A percentile compares a stretch with the other conserved stretches of the same genome.
phyloP scores from a whole-genome alignment of 202 grass and related monocot species.

The Cymbopogon flexuosus region DNA sequence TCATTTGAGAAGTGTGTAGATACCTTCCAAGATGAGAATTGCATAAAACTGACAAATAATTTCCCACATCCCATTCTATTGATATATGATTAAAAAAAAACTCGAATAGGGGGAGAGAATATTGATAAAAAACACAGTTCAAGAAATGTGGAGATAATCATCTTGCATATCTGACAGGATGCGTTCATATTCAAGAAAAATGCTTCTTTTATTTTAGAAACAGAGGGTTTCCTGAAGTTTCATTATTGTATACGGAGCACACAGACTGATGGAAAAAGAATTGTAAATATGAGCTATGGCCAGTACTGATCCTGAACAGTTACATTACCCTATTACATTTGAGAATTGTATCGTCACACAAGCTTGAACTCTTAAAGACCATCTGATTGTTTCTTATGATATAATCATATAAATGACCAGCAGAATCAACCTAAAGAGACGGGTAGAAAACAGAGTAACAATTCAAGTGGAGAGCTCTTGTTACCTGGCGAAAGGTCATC shows the following conservation, averaged over 20 bases:
- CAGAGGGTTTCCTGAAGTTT: neutral
- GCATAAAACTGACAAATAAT: neutral
- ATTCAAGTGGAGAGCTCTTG: neutral
- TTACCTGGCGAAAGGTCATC: conserved; percentile 66
- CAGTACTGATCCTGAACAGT: neutral
- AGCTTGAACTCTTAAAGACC: neutral
- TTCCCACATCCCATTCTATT: neutral
- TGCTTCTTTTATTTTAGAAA: neutral
- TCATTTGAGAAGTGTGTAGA: neutral
- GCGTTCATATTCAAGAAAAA: neutral
- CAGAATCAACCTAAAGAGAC: neutral
- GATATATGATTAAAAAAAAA: neutral
- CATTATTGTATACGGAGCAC: neutral
- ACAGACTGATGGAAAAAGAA: neutral
- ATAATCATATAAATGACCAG: neutral
- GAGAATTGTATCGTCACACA: neutral
- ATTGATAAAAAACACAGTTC: neutral
- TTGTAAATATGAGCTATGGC: neutral
- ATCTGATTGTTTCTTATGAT: neutral
- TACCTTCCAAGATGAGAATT: conserved; percentile 2
- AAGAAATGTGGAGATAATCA: neutral
- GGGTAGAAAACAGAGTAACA: neutral
- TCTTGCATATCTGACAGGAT: neutral
- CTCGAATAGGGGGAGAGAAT: neutral
- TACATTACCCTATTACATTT: neutral